Conservation (phyloP, 352 stramenopile genomes). For the Plasmopara halstedii region DNA sequence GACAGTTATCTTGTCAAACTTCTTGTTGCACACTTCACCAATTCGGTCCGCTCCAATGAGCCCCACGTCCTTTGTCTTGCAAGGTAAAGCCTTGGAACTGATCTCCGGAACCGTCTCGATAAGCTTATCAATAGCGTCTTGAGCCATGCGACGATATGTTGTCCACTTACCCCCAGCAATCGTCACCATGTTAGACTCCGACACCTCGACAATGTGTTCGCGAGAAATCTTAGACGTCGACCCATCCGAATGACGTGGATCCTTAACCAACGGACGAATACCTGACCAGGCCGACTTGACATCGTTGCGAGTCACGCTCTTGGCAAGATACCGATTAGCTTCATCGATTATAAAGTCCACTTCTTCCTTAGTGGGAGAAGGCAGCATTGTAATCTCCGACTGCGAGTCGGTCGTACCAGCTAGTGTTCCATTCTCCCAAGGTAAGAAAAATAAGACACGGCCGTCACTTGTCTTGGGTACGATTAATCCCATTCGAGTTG, state of each 20-base stretch:
- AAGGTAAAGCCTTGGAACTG: conserved; percentile 55
- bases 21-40: conserved; percentile 92
- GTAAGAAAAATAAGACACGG: conserved; percentile 93
- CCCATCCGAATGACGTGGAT: conserved; percentile 75
- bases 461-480: conserved; percentile 94
- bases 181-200: conserved; percentile 86
- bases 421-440: conserved; percentile 92
- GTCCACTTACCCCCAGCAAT: conserved; percentile 97
- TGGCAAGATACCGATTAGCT: conserved; percentile 86
- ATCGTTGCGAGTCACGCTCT: conserved; percentile 85
- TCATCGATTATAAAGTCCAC: conserved; percentile 94
- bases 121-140: conserved; percentile 91
- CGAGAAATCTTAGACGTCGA: conserved; percentile 88
- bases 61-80: conserved; percentile 74
- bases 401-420: conserved; percentile 91
- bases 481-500: conserved; percentile 92
- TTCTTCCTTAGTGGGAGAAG: conserved; percentile 87
- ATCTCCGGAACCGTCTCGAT: conserved; percentile 74
- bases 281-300: conserved; percentile 94
- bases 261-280: conserved; percentile 91
- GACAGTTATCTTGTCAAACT: conserved; percentile 93
- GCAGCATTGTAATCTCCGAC: conserved; percentile 92
- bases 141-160: conserved; percentile 93
- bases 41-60: conserved; percentile 87
- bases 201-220: conserved; percentile 92